These are phyloP conservation scores for Paramecium bursaria DNA, from an alignment of 73 alveolate genomes.

Conservation along the genomic window DNA sequence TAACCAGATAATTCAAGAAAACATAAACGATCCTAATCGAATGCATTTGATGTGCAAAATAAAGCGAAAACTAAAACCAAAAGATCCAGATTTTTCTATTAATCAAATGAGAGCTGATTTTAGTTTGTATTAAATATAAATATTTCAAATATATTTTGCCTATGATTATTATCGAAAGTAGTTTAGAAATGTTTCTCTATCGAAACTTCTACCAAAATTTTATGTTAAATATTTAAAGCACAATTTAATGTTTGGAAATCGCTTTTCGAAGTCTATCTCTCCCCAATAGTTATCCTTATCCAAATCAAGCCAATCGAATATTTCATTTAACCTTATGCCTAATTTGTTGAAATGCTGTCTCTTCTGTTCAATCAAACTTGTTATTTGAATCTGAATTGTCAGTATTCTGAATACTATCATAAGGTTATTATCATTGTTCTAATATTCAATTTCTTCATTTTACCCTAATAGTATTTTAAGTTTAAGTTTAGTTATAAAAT, in stretches of 20 bases:
- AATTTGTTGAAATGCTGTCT: neutral
- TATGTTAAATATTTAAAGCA: neutral
- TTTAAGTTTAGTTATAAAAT: neutral
- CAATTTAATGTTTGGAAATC: neutral
- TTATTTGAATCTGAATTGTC: neutral
- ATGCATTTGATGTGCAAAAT: constrained; percentile 22
- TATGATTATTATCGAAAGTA: too few species aligned
- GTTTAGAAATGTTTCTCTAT: too few species aligned
- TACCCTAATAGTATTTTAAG: constrained; percentile 1
- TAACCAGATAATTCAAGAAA: constrained; percentile 35
- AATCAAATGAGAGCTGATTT: constrained; percentile 56
- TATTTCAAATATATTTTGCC: too few species aligned
- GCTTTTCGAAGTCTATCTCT: neutral
- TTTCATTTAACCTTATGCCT: neutral
- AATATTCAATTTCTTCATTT: neutral
- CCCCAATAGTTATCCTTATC: constrained; percentile 1
- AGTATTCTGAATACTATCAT: constrained; percentile 16
- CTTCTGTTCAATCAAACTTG: neutral
- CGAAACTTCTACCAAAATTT: too few species aligned
- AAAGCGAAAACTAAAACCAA: constrained; percentile 32
- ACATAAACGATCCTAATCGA: constrained; percentile 33
- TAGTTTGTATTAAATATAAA: too few species aligned
- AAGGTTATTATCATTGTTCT: neutral
- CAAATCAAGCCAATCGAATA: constrained; percentile 48
- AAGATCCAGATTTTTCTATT: constrained; percentile 58